Evolutionary conservation across 2,329 filamentous ascomycete species (phyloP), one percentile per base, ranked within the genome.

Genomic region (Microdochium trichocladiopsis): DNA sequence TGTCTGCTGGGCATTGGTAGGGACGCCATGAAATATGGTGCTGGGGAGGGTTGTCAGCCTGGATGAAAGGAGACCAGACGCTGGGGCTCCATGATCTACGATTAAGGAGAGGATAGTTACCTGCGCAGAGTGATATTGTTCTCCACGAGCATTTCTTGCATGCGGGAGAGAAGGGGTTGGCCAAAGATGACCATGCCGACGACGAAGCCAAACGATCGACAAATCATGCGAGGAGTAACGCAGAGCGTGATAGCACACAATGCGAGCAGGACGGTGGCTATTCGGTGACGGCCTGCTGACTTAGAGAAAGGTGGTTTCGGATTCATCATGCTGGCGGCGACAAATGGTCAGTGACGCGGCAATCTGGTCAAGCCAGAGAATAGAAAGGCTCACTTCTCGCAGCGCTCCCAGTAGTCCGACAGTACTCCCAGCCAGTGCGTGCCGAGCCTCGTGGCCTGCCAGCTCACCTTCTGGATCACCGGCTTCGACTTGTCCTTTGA

Each of bases 1-100:
- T 2, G 84, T 81, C 31, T 87, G 75, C 61, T 88, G 84, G 16
- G 83, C 83, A 61, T 88, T 86, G 4, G 84, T 88, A 1, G 84
- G 84, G 0, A 87, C 80, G 9, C 83, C 83, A 60, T 83, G 84
- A 49, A 88, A 75, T 1, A 88, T 61, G 2, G 82, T 84, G 66
- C 84, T 86, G 41, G 18, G n/a, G n/a, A 22, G 16, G 21, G n/a
- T 21, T 22, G 16, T 18, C 6, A 18, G 41, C 9, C n/a, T n/a
- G n/a, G n/a, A n/a, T n/a, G n/a, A n/a, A n/a, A n/a, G n/a, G n/a
- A n/a, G n/a, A n/a, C n/a, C n/a, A n/a, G n/a, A n/a, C n/a, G n/a
- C n/a, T n/a, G n/a, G n/a, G n/a, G n/a, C n/a, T n/a, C n/a, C n/a
- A n/a, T n/a, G n/a, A n/a, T n/a, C 18, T 22, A 8, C 41, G 36